A percentile compares a stretch with the other conserved stretches of the same genome.
These are phyloP conservation scores for Paramarasmius palmivorus DNA, from an alignment of 1,284 basidiomycete species.

Conservation along the genomic window DNA sequence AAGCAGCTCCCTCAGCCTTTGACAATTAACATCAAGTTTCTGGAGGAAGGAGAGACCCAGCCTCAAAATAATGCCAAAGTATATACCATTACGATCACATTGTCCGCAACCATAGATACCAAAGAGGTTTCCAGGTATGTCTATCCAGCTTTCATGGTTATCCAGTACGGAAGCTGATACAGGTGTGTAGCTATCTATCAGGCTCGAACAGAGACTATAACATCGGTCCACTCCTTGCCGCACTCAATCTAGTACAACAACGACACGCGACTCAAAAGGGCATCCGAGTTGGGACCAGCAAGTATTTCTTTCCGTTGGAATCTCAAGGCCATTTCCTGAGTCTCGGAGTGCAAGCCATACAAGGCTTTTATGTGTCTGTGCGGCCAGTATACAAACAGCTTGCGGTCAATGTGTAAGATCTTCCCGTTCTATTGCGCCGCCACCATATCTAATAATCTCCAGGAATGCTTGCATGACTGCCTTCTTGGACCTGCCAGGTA, in stretches of 20 bases:
- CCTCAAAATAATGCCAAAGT: slow-evolving; percentile 42
- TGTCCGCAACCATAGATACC: slow-evolving; percentile 45
- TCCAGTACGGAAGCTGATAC: not conserved
- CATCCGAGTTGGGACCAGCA: slow-evolving; percentile 48
- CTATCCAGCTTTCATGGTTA: not conserved
- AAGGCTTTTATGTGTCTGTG: slow-evolving; percentile 70
- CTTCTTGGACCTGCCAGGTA: slow-evolving; percentile 59
- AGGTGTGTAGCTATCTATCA: slow-evolving; percentile 53
- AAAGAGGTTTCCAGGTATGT: slow-evolving; percentile 50
- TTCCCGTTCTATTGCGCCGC: slow-evolving; percentile 2
- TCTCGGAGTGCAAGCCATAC: slow-evolving; percentile 54
- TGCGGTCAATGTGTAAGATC: slow-evolving; percentile 69
- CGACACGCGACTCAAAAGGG: slow-evolving; percentile 54
- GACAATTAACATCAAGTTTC: slow-evolving; percentile 46
- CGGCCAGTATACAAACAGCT: slow-evolving; percentile 64
- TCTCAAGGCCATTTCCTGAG: slow-evolving; percentile 36
- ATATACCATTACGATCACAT: slow-evolving; percentile 54
- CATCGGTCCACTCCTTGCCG: slow-evolving; percentile 53
- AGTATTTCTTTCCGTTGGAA: slow-evolving; percentile 56
- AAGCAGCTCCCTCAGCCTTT: slow-evolving; percentile 57
- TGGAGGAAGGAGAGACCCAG: slow-evolving; percentile 51
- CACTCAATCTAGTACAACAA: slow-evolving; percentile 67
- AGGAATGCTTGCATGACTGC: slow-evolving; percentile 72
- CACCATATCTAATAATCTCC: not conserved
- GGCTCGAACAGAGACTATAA: slow-evolving; percentile 44